Conservation (phyloP, 2,329 filamentous ascomycete genomes). For the Uncinocarpus reesii region DNA sequence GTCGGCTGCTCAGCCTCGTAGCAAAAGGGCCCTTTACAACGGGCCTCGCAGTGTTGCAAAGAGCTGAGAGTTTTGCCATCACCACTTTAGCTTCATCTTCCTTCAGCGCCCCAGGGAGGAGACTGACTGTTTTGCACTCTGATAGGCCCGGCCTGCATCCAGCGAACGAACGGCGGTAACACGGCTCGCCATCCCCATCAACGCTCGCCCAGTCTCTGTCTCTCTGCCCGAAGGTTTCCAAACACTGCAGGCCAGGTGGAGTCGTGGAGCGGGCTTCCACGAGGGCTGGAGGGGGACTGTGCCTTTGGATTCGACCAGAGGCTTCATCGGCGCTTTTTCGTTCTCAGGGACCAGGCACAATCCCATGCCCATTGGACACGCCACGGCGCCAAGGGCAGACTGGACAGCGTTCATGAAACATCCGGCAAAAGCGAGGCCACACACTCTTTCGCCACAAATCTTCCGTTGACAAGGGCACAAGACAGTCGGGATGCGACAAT, state of each 20-base stretch:
- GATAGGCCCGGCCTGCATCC: background rate
- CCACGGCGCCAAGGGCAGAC: background rate
- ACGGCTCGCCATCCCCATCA: background rate
- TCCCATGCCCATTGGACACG: constrained; percentile 3
- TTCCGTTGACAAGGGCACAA: too few relatives aligned
- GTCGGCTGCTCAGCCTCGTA: too few relatives aligned
- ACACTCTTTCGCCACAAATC: too few relatives aligned
- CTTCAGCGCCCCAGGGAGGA: background rate
- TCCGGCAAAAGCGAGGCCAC: background rate
- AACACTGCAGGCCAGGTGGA: background rate
- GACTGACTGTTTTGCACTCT: background rate
- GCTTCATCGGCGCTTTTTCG: background rate
- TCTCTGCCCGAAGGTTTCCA: background rate
- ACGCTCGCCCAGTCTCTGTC: background rate
- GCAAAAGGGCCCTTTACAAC: too few relatives aligned
- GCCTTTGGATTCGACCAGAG: background rate
- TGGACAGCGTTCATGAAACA: constrained; percentile 5
- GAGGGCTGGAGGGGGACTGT: background rate
- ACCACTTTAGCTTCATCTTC: background rate
- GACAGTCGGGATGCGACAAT: too few relatives aligned
- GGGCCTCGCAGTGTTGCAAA: too few relatives aligned
- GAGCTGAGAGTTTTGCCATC: background rate
- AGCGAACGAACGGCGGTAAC: background rate
- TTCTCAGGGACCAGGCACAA: constrained; percentile 7
- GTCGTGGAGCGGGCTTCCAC: background rate